Conservation (phyloP, 331 rosid genomes). For the Phaseolus coccineus region DNA sequence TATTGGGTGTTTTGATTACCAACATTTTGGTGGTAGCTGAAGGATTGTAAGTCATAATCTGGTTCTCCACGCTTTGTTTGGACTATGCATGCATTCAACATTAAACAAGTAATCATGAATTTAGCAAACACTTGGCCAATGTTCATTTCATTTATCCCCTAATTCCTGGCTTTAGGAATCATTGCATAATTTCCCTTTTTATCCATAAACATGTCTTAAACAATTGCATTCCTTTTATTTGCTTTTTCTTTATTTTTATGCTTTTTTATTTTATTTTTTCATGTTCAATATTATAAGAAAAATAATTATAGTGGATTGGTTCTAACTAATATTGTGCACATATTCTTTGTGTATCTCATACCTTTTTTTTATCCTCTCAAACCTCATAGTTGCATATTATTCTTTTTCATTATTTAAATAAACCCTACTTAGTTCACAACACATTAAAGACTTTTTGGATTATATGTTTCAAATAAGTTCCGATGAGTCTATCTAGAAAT, state of each 20-base stretch:
- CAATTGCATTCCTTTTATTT: not conserved
- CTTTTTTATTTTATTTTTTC: too few species aligned
- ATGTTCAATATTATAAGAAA: too few species aligned
- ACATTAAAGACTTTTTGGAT: too few species aligned
- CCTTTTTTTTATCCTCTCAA: too few species aligned
- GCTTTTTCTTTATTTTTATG: not conserved
- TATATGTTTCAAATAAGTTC: too few species aligned
- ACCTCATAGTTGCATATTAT: too few species aligned
- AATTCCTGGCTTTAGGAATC: slow-evolving; percentile 52
- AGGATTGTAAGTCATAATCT: slow-evolving; percentile 42
- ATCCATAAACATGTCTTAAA: slow-evolving; percentile 13
- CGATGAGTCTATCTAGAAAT: too few species aligned
- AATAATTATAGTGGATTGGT: too few species aligned
- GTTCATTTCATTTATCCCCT: slow-evolving; percentile 49
- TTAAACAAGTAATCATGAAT: slow-evolving; percentile 53
- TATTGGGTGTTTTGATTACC: slow-evolving; percentile 8
- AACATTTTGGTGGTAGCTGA: slow-evolving; percentile 42
- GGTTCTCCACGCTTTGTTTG: slow-evolving; percentile 44
- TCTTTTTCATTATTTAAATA: too few species aligned
- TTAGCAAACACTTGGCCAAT: slow-evolving; percentile 45
- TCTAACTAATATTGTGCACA: too few species aligned
- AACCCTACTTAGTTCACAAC: too few species aligned
- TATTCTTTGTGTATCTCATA: too few species aligned
- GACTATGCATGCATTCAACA: not conserved
- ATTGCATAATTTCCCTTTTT: slow-evolving; percentile 52